These are phyloP conservation scores for Solanum appendiculatum DNA, from an alignment of 257 asterid species.

Conservation along the genomic window DNA sequence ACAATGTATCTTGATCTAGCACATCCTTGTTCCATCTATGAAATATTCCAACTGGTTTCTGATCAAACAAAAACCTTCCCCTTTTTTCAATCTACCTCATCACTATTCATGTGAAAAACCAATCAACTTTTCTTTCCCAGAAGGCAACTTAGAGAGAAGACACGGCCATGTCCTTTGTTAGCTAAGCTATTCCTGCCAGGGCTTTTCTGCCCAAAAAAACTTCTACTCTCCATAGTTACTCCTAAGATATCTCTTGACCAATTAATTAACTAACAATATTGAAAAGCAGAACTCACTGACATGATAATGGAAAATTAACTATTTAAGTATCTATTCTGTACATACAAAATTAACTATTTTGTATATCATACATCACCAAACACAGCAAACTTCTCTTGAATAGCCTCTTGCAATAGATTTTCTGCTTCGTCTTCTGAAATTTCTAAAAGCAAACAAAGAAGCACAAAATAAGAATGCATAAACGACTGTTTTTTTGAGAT, in stretches of 20 bases:
- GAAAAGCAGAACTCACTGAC: neutral
- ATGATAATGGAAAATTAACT: neutral
- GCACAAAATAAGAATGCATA: neutral
- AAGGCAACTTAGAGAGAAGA: neutral
- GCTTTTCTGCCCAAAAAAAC: neutral
- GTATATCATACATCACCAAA: slow-evolving; percentile 76
- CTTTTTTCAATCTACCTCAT: neutral
- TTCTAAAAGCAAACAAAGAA: slow-evolving; percentile 38
- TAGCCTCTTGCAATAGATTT: slow-evolving; percentile 90
- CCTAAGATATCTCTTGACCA: neutral
- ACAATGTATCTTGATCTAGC: neutral
- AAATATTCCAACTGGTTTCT: neutral
- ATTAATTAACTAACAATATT: neutral
- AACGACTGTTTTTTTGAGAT: neutral
- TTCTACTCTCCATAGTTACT: neutral
- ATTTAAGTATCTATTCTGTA: neutral
- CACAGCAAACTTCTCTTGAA: slow-evolving; percentile 92
- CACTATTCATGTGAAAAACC: neutral
- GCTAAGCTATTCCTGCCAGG: neutral
- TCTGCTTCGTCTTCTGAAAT: slow-evolving; percentile 98
- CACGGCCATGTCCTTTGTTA: neutral
- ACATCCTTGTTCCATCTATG: neutral
- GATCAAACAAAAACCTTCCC: neutral
- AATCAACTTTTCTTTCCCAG: neutral
- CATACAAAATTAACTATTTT: neutral